Percentiles rank a stretch among this genome's conserved stretches.
Conservation (phyloP, 192 early-diverging fungal genomes). For the Linnemannia exigua region DNA sequence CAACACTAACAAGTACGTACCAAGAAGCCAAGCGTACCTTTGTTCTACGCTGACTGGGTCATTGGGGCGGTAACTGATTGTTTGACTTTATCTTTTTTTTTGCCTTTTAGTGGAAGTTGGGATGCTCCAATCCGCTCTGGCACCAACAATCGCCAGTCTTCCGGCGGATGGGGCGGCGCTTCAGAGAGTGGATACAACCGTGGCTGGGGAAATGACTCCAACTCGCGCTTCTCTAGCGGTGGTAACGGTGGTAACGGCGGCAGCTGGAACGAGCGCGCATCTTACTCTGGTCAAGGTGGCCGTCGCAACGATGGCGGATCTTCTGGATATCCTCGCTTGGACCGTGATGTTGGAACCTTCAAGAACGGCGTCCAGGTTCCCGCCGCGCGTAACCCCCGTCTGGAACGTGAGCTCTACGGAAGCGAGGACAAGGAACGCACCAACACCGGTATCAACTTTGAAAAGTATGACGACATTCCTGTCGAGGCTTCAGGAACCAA, state of each 20-base stretch:
- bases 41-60: not conserved
- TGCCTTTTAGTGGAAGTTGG: conserved; percentile 22
- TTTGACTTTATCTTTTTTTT: conserved; percentile 5
- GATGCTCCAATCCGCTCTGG: conserved; percentile 28
- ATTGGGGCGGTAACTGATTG: not conserved
- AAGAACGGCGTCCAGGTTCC: conserved; percentile 81
- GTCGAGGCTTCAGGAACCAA: conserved; percentile 87
- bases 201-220: conserved; percentile 44
- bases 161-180: conserved; percentile 43
- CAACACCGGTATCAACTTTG: conserved; percentile 97
- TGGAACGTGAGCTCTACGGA: conserved; percentile 87
- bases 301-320: conserved; percentile 40
- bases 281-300: conserved; percentile 43
- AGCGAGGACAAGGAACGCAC: conserved; percentile 80
- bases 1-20: too few relatives aligned
- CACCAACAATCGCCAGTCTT: conserved; percentile 15
- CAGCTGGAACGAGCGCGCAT: conserved; percentile 60
- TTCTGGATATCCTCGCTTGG: conserved; percentile 31
- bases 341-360: conserved; percentile 44
- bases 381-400: conserved; percentile 79
- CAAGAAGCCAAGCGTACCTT: too few relatives aligned
- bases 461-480: conserved; percentile 98
- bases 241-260: conserved; percentile 14
- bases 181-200: conserved; percentile 56
- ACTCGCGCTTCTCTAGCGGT: conserved; percentile 23